A percentile compares a stretch with the other conserved stretches of the same genome.
Evolutionary conservation across 2,329 filamentous ascomycete species (phyloP).

Genomic region (Epichloe coenophiala): DNA sequence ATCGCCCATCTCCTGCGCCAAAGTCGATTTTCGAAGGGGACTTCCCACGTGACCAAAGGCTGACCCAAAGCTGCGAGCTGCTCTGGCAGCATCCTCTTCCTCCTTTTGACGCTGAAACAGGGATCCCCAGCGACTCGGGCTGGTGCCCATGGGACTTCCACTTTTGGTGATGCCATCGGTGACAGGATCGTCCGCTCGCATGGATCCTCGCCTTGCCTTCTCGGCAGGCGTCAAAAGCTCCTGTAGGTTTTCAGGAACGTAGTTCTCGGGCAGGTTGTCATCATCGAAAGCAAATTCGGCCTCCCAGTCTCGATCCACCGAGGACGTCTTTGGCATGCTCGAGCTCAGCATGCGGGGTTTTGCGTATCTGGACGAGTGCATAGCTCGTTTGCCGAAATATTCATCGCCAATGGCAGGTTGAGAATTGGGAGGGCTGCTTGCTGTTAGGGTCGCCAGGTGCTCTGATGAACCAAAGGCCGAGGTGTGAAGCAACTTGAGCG

Average conservation of each 20-base stretch:
- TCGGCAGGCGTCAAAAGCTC: constrained; percentile 54
- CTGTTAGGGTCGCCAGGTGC: constrained; percentile 40
- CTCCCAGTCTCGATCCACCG: constrained; percentile 51
- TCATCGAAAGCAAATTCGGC: constrained; percentile 71
- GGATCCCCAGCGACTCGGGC: constrained; percentile 47
- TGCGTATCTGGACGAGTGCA: constrained; percentile 55
- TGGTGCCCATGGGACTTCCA: constrained; percentile 45
- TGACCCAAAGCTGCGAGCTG: constrained; percentile 28
- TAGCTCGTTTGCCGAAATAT: constrained; percentile 55
- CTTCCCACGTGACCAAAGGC: constrained; percentile 54
- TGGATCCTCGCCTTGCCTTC: constrained; percentile 47
- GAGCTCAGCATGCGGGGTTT: constrained; percentile 57
- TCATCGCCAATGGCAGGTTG: constrained; percentile 40
- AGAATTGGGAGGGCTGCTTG: constrained; percentile 35
- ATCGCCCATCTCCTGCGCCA: constrained; percentile 38
- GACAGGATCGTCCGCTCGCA: constrained; percentile 38
- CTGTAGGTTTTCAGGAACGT: constrained; percentile 60
- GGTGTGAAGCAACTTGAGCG: constrained; percentile 50
- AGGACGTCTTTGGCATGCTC: constrained; percentile 52
- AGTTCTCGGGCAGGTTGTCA: constrained; percentile 30
- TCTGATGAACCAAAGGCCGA: constrained; percentile 55
- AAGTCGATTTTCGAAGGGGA: constrained; percentile 48
- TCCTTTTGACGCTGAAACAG: constrained; percentile 47
- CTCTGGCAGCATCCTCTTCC: constrained; percentile 35
- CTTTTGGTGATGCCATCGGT: constrained; percentile 41